Evolutionary conservation across 1,284 basidiomycete genomes (phyloP).

Genomic region (Fomes fomentarius): DNA sequence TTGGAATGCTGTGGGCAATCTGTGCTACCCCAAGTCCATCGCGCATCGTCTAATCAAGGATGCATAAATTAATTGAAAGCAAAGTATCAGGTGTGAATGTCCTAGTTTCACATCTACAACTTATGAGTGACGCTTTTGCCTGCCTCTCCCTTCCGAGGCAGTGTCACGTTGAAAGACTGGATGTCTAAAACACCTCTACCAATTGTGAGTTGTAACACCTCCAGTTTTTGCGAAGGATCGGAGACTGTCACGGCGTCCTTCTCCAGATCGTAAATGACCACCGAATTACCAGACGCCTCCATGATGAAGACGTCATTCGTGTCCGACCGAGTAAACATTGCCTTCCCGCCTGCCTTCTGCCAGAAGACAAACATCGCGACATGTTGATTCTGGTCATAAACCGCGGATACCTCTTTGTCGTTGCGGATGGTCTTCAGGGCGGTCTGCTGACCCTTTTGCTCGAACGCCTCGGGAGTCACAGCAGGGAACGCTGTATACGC

Average conservation of each 20-base stretch:
- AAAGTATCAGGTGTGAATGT: background rate
- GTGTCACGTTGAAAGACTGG: constrained; percentile 32
- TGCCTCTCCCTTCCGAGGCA: constrained; percentile 38
- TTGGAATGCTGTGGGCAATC: constrained; percentile 12
- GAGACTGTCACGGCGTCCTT: constrained; percentile 53
- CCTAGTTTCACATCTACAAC: constrained; percentile 9
- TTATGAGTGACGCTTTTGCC: constrained; percentile 46
- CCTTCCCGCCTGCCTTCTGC: constrained; percentile 32
- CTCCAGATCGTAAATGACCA: constrained; percentile 46
- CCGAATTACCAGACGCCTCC: constrained; percentile 41
- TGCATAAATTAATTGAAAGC: too few species aligned
- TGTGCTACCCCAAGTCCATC: background rate
- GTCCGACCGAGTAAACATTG: constrained; percentile 18
- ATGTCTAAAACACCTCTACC: constrained; percentile 34
- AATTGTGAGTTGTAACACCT: constrained; percentile 35
- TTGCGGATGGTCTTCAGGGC: constrained; percentile 43
- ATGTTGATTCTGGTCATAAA: constrained; percentile 35
- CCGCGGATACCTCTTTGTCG: constrained; percentile 37
- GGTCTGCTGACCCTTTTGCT: constrained; percentile 22
- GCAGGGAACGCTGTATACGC: constrained; percentile 63
- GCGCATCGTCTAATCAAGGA: too few species aligned
- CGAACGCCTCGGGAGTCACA: constrained; percentile 38
- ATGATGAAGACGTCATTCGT: constrained; percentile 40
- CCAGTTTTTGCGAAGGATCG: constrained; percentile 54
- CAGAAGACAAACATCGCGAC: constrained; percentile 41